Evolutionary conservation across 129 eudicot species (phyloP).

Genomic region (Helianthus tuberosus): DNA sequence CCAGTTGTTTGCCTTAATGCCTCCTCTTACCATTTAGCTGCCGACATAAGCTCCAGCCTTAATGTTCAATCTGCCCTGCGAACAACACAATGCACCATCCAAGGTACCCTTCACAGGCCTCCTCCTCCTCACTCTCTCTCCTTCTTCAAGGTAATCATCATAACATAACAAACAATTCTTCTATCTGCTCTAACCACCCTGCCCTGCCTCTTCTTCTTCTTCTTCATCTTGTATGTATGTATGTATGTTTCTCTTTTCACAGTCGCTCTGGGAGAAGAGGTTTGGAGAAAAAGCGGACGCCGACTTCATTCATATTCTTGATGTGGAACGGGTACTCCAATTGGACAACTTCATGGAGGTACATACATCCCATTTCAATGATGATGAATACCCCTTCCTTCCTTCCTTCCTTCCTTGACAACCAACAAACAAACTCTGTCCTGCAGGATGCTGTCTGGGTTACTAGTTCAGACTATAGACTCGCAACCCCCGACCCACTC

Average conservation of each 20-base stretch:
- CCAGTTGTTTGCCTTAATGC: slow-evolving; percentile 57
- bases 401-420: no score
- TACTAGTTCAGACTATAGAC: slow-evolving; percentile 56
- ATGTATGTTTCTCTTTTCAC: not conserved
- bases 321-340: slow-evolving; percentile 76
- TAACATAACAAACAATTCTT: no score
- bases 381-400: no score
- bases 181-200: no score
- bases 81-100: slow-evolving; percentile 90
- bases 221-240: no score
- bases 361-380: no score
- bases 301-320: slow-evolving; percentile 51
- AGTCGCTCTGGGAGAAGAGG: slow-evolving; percentile 80
- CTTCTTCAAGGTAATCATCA: slow-evolving; percentile 6
- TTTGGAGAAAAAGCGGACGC: slow-evolving; percentile 76
- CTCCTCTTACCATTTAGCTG: slow-evolving; percentile 31
- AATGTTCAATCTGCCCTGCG: slow-evolving; percentile 82
- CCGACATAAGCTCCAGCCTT: slow-evolving; percentile 52
- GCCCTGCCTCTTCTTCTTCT: no score
- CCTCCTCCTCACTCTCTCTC: slow-evolving; percentile 30
- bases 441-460: slow-evolving; percentile 57
- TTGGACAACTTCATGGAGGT: slow-evolving; percentile 83
- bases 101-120: slow-evolving; percentile 66
- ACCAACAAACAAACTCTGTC: no score
- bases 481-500: slow-evolving; percentile 83